Evolutionary conservation across 1,284 basidiomycete genomes (phyloP), one percentile per base, ranked within the genome.

Genomic region (Jaminaea rosea): DNA sequence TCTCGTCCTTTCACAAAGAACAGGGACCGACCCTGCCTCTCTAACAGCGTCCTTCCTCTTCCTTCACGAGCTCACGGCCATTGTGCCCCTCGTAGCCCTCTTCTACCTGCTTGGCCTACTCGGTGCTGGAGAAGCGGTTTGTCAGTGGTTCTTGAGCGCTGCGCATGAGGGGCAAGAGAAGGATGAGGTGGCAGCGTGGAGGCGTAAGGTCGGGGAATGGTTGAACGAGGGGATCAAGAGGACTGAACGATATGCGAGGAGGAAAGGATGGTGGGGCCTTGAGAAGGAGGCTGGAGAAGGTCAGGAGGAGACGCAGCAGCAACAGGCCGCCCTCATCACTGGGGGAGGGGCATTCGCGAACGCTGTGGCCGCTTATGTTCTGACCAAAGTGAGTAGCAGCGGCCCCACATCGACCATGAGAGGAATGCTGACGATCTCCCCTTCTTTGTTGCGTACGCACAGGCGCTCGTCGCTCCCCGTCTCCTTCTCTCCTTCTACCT

Each of bases 51-150:
- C 88, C 0, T 93, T 94, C 67, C 81, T 82, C 1, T 76, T 92
- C 47, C 78, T 96, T 7, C 91, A 94, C 72, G 91, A 96, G 73
- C 63, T 89, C 13, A 92, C 88, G 0, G 89, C 90, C 0, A 68
- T 93, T 50, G 76, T 84, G 0, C 89, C 90, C 1, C 77, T 93
- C 26, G 78, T 85, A 2, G 79, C 82, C 21, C 72, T 89, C 36
- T 94, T 91, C 73, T 88, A 83, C 63, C 76, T 80, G 0, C 83
- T 88, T 13, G 78, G 83, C 15, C 74, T 80, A 1, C 62, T 87
- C 0, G 88, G 87, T 0, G 76, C 86, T 1, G 91, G 91, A 0
- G 83, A 85, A 47, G 76, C 76, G 19, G 69, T 88, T 46, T 80
- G 91, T 9, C 69, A 76, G 49, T 77, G 53, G 58, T 52, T 70